Conservation (phyloP, 441 rosid genomes). For the Breynia disticha region DNA sequence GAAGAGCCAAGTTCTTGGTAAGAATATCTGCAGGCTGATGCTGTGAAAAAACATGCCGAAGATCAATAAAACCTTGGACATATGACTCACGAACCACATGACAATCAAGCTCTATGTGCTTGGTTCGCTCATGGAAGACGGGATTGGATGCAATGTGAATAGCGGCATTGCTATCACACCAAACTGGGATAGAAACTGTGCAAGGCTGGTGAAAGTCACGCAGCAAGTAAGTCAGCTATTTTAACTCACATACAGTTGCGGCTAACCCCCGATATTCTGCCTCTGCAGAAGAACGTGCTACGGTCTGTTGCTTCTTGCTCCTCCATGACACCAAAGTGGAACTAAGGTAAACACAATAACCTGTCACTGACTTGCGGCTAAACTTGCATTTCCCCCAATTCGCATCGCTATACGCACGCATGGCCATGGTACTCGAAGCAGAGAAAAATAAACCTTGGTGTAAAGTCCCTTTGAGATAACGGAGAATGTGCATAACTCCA, state of each 20-base stretch:
- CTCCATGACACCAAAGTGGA: not conserved
- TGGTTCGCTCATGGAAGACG: not conserved
- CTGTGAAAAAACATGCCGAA: not conserved
- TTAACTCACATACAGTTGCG: not conserved
- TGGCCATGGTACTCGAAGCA: not conserved
- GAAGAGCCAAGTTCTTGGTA: not conserved
- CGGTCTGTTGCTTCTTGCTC: conserved; percentile 2
- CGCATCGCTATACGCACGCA: not conserved
- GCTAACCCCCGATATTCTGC: conserved; percentile 2
- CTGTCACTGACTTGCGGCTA: not conserved
- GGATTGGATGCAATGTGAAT: not conserved
- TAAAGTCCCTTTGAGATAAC: not conserved
- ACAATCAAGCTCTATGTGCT: not conserved
- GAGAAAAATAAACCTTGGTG: not conserved
- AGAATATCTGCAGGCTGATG: not conserved
- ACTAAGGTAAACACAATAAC: not conserved
- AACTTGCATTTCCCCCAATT: not conserved
- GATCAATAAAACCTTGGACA: not conserved
- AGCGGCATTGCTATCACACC: not conserved
- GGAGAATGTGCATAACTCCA: not conserved
- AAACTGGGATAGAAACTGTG: not conserved
- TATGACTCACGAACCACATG: not conserved
- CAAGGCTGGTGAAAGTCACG: not conserved
- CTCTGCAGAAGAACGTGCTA: not conserved
- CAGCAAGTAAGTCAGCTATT: not conserved